Base-by-base conservation (phyloP, 1,284 basidiomycete species). In the Trametes polyzona region DNA sequence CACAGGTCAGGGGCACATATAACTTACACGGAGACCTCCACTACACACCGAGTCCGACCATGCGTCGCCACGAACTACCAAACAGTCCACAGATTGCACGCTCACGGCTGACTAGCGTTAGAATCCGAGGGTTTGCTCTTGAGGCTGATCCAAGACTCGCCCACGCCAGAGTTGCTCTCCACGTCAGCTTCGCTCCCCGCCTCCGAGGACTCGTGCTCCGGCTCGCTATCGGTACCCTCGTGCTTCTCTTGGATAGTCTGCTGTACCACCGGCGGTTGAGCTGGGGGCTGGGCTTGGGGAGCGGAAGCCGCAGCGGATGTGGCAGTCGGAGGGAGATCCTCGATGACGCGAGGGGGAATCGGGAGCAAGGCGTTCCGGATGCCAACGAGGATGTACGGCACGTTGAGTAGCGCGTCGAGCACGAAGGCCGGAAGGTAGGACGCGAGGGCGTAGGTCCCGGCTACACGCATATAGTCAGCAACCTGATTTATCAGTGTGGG, bases 131-230 rank as follows among this genome's bases (percentile, higher is more conserved):
- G 41, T 56, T 54, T 39, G 36, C 58, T 58, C 59, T 61, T 58
- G 47, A 91, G 71, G 67, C 83, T 88, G 50, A 92, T 75, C 89
- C 89, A 92, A 59, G 87, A 89, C 60, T 80, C 79, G 8, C 76
- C 75, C 41, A 78, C 76, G 21, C 71, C 71, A 0, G 71, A 73
- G 11, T 83, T 84, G 63, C 86, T 87, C 70, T 90, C 87, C 5
- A 82, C 77, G 48, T 90, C 88, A 2, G 80, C 79, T 47, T 89
- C 88, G 1, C 87, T 86, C n/a, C 74, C 76, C 10, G 72, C 72
- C 51, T 81, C 79, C 46, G 71, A 77, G 32, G 60, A 68, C 55
- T 68, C 66, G 30, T 70, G 70, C 30, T 73, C 69, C 27, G 64
- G 66, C 29, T 73, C 72, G 37, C 71, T 69, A 46, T 75, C 74